phyloP scores from a whole-genome alignment of 805 yeast genomes.

The Candida patagonica region DNA sequence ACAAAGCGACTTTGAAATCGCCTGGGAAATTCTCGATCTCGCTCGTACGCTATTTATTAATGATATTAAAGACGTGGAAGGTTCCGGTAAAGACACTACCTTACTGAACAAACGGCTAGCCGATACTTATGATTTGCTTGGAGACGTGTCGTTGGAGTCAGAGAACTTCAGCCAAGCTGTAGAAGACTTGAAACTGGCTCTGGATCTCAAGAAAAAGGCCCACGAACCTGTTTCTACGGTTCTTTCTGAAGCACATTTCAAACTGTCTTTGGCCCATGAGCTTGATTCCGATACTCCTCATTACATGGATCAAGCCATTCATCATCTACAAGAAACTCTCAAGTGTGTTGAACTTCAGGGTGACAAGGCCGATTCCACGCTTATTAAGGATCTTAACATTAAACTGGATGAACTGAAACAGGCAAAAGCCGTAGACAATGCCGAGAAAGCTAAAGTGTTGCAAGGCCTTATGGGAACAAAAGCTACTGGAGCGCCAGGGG shows the following conservation, averaged over 20 bases:
- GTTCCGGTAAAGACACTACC: background rate
- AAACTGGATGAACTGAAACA: constrained; percentile 21
- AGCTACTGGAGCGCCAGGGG: constrained; percentile 3
- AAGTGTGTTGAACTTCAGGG: constrained; percentile 37
- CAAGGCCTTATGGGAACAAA: constrained; percentile 17
- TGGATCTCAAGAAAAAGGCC: constrained; percentile 44
- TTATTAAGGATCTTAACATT: constrained; percentile 26
- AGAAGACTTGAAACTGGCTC: constrained; percentile 51
- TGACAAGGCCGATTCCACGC: constrained; percentile 20
- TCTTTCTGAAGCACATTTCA: constrained; percentile 72
- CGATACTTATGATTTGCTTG: constrained; percentile 68
- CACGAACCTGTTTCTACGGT: constrained; percentile 45
- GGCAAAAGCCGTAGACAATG: constrained; percentile 7
- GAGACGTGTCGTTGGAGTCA: constrained; percentile 83
- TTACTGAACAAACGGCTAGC: constrained; percentile 42
- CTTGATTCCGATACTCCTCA: constrained; percentile 47
- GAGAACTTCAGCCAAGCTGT: constrained; percentile 80
- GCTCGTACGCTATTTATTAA: constrained; percentile 59
- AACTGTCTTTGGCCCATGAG: constrained; percentile 70
- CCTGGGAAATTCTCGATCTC: constrained; percentile 80
- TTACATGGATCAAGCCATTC: constrained; percentile 42
- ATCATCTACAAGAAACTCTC: constrained; percentile 46
- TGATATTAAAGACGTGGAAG: constrained; percentile 25
- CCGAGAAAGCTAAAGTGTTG: constrained; percentile 11
- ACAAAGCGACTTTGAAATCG: constrained; percentile 71